Conservation (phyloP, 768 basidiomycete species). For the Boletus eberwhitei region DNA sequence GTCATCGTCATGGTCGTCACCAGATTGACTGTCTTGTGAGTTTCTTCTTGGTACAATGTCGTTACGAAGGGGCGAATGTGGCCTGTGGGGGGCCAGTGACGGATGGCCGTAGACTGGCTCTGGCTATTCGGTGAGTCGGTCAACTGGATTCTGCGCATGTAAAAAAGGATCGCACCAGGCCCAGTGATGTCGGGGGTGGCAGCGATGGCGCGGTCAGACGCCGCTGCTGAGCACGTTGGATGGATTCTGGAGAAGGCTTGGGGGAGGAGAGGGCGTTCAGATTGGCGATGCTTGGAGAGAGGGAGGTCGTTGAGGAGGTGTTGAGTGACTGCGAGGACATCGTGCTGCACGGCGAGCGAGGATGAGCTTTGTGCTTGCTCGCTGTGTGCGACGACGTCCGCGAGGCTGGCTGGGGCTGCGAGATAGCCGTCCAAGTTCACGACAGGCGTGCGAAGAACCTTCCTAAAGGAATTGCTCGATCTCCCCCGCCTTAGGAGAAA, state of each 20-base stretch:
- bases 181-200: slow-evolving; percentile 39
- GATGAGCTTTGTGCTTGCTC: slow-evolving; percentile 22
- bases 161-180: slow-evolving; percentile 32
- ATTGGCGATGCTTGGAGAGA: slow-evolving; percentile 32
- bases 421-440: slow-evolving; percentile 16
- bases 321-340: slow-evolving; percentile 32
- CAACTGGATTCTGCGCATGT: slow-evolving; percentile 1
- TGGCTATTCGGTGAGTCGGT: slow-evolving; percentile 34
- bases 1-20: slow-evolving; percentile 40
- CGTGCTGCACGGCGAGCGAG: slow-evolving; percentile 16
- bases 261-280: slow-evolving; percentile 33
- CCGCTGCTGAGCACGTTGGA: slow-evolving; percentile 30
- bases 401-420: slow-evolving; percentile 2
- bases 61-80: slow-evolving; percentile 73
- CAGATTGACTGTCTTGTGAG: slow-evolving; percentile 48
- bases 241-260: slow-evolving; percentile 18
- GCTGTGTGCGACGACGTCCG: slow-evolving; percentile 25
- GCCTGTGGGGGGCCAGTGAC: slow-evolving; percentile 38
- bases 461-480: slow-evolving; percentile 11
- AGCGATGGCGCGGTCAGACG: slow-evolving; percentile 37
- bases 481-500: slow-evolving; percentile 20
- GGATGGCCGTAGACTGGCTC: slow-evolving; percentile 42
- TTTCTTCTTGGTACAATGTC: slow-evolving; percentile 47
- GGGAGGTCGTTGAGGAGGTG: slow-evolving; percentile 32
- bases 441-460: slow-evolving; percentile 20